phyloP scores from a whole-genome alignment of 1,284 basidiomycete species.

The Leccinum pallidistipes region DNA sequence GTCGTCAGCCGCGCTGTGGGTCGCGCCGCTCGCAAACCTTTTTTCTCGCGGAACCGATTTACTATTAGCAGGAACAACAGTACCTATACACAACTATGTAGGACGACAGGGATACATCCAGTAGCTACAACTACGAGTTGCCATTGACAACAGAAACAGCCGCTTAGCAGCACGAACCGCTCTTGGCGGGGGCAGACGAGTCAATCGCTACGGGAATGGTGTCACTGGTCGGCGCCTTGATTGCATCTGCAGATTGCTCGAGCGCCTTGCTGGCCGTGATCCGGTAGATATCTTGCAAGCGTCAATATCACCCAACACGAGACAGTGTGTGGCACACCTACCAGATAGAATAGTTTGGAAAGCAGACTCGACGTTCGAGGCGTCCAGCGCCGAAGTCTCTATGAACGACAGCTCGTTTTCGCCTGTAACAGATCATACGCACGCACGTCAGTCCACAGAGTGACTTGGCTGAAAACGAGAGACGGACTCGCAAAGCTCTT shows the following conservation, averaged over 20 bases:
- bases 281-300: constrained; percentile 82
- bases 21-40: constrained; percentile 78
- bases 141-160: constrained; percentile 5
- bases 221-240: constrained; percentile 69
- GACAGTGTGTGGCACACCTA: constrained; percentile 37
- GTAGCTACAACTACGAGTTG: constrained; percentile 8
- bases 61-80: constrained; percentile 25
- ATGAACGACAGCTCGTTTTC: constrained; percentile 92
- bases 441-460: background rate
- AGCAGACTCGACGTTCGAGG: constrained; percentile 94
- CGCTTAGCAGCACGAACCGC: constrained; percentile 45
- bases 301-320: constrained; percentile 6
- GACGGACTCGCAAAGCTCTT: constrained; percentile 80
- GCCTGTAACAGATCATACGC: constrained; percentile 33
- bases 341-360: constrained; percentile 98
- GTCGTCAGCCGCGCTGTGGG: constrained; percentile 77
- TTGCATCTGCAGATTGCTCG: constrained; percentile 74
- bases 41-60: constrained; percentile 29
- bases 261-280: constrained; percentile 90
- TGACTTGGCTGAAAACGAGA: background rate
- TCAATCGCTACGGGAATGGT: constrained; percentile 74
- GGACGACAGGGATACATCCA: constrained; percentile 1
- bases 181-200: constrained; percentile 35
- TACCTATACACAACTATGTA: constrained; percentile 22
- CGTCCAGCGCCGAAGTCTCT: constrained; percentile 99